phyloP scores from a whole-genome alignment of 208 protist species.

The Herpetomonas tarakana region DNA sequence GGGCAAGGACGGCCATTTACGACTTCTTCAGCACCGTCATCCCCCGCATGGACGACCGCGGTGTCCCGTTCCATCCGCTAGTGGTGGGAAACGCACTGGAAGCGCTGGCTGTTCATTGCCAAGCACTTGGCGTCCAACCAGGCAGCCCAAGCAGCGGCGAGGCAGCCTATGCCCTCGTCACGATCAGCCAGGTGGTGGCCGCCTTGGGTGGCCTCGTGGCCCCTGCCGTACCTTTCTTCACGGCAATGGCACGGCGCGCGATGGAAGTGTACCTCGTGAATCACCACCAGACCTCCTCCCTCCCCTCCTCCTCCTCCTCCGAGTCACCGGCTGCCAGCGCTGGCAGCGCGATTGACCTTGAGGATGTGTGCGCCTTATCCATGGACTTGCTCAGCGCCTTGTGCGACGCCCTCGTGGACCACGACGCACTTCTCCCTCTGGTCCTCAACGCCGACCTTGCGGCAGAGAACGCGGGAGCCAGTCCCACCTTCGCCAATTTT shows the following conservation, averaged over 20 bases:
- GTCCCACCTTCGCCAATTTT: too few species aligned
- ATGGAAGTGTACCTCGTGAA: not conserved
- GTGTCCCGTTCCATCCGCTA: not conserved
- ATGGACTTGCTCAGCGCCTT: conserved; percentile 52
- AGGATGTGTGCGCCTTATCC: conserved; percentile 38
- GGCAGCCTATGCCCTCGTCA: not conserved
- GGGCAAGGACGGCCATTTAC: not conserved
- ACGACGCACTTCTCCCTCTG: conserved; percentile 14
- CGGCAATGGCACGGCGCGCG: not conserved
- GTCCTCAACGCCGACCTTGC: not conserved
- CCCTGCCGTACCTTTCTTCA: conserved; percentile 2
- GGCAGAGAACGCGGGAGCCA: not conserved
- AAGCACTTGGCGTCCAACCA: too few species aligned
- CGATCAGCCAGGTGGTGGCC: not conserved
- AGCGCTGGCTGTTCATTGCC: too few species aligned
- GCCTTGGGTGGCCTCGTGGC: conserved; percentile 2
- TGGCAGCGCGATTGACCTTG: conserved; percentile 19
- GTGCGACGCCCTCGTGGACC: conserved; percentile 38
- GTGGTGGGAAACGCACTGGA: not conserved
- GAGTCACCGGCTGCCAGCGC: too few species aligned
- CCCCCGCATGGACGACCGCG: not conserved
- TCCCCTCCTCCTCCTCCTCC: not conserved
- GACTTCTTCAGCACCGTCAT: not conserved
- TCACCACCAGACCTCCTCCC: not conserved
- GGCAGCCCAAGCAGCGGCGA: not conserved